Conservation (phyloP, 208 protist genomes). For the Trypanosoma rangeli region DNA sequence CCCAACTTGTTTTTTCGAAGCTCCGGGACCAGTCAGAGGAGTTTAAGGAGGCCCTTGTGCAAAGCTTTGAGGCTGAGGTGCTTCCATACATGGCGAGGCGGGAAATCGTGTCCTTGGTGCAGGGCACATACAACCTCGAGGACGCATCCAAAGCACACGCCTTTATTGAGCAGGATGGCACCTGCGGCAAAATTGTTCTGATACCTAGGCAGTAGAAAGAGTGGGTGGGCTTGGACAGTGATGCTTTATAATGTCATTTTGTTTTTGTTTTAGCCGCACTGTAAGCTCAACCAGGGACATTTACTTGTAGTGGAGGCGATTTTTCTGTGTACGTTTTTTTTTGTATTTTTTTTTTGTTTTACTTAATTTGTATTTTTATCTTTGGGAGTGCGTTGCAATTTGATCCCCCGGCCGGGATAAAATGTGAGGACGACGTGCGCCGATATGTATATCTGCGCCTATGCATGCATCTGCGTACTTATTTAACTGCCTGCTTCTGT, state of each 20-base stretch:
- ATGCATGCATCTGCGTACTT: not conserved
- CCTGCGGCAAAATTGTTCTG: conserved; percentile 73
- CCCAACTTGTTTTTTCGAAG: conserved; percentile 69
- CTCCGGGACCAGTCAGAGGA: conserved; percentile 53
- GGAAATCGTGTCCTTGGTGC: conserved; percentile 56
- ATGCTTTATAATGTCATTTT: conserved; percentile 8
- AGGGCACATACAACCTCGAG: conserved; percentile 65
- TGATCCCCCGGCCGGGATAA: not conserved
- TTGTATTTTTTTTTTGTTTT: conserved; percentile 9
- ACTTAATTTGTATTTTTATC: not conserved
- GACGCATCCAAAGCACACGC: conserved; percentile 66
- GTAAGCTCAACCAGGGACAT: not conserved
- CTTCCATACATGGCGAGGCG: conserved; percentile 56
- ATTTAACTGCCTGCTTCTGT: not conserved
- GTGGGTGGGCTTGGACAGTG: not conserved
- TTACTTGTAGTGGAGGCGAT: not conserved
- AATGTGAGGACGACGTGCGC: not conserved
- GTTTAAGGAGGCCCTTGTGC: conserved; percentile 65
- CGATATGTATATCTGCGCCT: not conserved
- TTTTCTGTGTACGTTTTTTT: conserved; percentile 6
- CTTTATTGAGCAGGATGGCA: conserved; percentile 51
- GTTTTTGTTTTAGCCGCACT: conserved; percentile 18
- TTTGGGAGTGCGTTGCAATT: not conserved
- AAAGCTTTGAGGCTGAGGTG: conserved; percentile 55
- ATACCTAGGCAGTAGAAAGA: conserved; percentile 26